Percentiles rank a stretch among this genome's conserved stretches.
Evolutionary conservation across 148 eudicot species (phyloP).

Genomic region (Rhododendron ovatum): DNA sequence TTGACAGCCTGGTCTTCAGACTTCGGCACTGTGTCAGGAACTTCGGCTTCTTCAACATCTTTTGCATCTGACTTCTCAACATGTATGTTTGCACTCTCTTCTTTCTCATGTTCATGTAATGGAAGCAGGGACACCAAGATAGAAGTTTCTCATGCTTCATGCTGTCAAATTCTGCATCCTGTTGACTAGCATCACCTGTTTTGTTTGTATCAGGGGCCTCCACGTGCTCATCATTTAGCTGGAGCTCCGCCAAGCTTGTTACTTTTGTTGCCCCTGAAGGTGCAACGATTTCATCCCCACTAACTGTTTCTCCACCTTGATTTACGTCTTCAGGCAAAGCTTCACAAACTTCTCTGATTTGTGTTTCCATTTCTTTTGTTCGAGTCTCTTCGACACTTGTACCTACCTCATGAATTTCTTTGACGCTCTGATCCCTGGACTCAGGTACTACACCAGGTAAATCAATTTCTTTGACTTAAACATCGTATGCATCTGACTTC

Average conservation of each 20-base stretch:
- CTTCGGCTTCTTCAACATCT: slow-evolving; percentile 6
- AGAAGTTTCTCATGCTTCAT: slow-evolving; percentile 1
- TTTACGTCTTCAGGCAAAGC: background rate
- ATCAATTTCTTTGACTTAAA: slow-evolving; percentile 12
- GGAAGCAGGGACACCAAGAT: background rate
- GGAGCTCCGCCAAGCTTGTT: slow-evolving; percentile 7
- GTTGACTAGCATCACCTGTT: background rate
- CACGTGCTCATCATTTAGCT: background rate
- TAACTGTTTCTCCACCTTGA: background rate
- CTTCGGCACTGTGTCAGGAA: background rate
- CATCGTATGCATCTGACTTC: slow-evolving; percentile 7
- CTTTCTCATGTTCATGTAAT: background rate
- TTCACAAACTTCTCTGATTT: slow-evolving; percentile 4
- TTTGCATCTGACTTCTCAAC: slow-evolving; percentile 5
- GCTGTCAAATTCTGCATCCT: background rate
- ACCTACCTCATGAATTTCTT: slow-evolving; percentile 8
- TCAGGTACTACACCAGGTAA: background rate
- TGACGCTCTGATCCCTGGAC: background rate
- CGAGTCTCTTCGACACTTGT: background rate
- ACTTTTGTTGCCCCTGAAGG: slow-evolving; percentile 7
- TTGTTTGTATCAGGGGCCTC: background rate
- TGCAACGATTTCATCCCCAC: background rate
- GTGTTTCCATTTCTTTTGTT: background rate
- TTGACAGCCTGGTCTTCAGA: background rate
- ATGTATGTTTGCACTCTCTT: background rate